Percentiles rank a stretch among this genome's conserved stretches.
phyloP scores from a whole-genome alignment of 306 rosid genomes.

The Lathyrus sativus region DNA sequence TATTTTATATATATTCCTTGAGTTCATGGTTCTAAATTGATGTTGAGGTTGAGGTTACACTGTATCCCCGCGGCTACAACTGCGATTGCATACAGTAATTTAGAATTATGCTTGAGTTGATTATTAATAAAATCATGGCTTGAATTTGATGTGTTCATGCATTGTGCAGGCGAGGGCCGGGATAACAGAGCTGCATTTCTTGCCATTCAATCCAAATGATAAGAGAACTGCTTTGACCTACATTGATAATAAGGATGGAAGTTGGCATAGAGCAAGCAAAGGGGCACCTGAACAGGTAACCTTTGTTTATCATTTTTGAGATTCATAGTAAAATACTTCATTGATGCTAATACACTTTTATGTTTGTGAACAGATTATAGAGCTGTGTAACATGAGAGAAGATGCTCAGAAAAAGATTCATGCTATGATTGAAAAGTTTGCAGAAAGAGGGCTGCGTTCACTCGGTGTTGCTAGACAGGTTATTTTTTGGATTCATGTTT shows the following conservation, averaged over 20 bases:
- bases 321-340: neutral
- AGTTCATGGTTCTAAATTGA: neutral
- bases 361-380: constrained; percentile 61
- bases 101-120: neutral
- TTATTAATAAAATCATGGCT: neutral
- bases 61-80: neutral
- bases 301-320: constrained; percentile 21
- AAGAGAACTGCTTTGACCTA: constrained; percentile 99
- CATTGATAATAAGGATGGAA: constrained; percentile 64
- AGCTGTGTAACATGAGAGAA: constrained; percentile 71
- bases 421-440: constrained; percentile 81
- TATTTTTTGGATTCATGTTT: constrained; percentile 14
- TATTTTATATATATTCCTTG: neutral
- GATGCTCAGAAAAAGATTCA: constrained; percentile 80
- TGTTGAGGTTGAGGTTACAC: neutral
- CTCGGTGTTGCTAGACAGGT: constrained; percentile 97
- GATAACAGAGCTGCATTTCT: constrained; percentile 83
- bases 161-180: constrained; percentile 87
- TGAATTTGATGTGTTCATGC: constrained; percentile 5
- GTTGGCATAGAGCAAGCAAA: constrained; percentile 94
- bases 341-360: constrained; percentile 31
- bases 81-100: neutral
- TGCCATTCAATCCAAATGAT: constrained; percentile 94
- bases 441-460: constrained; percentile 97
- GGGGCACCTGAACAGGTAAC: constrained; percentile 99